A percentile compares a stretch with the other conserved stretches of the same genome.
Conservation (phyloP, 352 stramenopile species). For the Blastocystis sp. region DNA sequence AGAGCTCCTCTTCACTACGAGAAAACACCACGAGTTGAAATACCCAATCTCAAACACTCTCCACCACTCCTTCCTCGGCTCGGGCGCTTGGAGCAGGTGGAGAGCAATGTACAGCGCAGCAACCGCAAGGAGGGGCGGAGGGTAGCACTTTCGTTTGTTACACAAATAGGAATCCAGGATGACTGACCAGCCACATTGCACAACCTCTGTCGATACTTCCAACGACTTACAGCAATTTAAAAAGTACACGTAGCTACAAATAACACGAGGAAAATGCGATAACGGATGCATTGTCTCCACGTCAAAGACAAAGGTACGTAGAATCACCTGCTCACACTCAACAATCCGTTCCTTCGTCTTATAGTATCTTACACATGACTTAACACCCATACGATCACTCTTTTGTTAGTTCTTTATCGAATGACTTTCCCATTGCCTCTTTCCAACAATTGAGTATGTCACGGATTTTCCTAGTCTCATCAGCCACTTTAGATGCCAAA, state of each 20-base stretch:
- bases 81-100: background rate
- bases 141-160: background rate
- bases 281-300: conserved; percentile 32
- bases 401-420: conserved; percentile 36
- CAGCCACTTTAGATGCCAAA: background rate
- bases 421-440: background rate
- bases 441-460: conserved; percentile 59
- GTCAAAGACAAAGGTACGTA: conserved; percentile 61
- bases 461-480: conserved; percentile 53
- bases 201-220: background rate
- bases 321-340: conserved; percentile 56
- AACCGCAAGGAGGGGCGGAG: background rate
- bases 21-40: background rate
- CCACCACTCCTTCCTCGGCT: background rate
- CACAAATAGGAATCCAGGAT: conserved; percentile 21
- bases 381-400: background rate
- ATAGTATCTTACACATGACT: conserved; percentile 16
- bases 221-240: conserved; percentile 37
- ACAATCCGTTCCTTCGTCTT: conserved; percentile 54
- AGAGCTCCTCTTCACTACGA: background rate
- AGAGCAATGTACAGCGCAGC: background rate
- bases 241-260: background rate
- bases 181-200: conserved; percentile 17
- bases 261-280: background rate
- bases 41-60: background rate